Evolutionary conservation across 2,329 filamentous ascomycete genomes (phyloP).

Genomic region (Dothiorella sarmentorum): DNA sequence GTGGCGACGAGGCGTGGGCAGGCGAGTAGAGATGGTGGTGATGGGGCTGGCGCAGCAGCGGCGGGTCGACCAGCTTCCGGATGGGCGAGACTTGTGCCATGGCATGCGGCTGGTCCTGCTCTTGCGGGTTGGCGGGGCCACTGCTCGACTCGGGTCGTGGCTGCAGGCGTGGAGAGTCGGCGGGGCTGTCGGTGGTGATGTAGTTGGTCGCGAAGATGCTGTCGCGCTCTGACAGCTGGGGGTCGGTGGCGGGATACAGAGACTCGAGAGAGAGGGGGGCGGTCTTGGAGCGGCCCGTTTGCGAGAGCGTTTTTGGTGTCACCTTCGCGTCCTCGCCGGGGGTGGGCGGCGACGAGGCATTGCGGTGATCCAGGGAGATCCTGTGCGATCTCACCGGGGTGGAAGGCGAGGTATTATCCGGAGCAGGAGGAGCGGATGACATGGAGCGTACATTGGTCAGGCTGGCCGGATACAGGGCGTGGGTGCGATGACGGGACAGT

Average conservation of each 20-base stretch:
- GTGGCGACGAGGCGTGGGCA: conserved; percentile 16
- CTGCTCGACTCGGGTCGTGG: conserved; percentile 31
- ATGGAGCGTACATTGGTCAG: conserved; percentile 44
- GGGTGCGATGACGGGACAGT: conserved; percentile 29
- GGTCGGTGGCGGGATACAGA: conserved; percentile 39
- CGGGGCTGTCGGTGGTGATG: conserved; percentile 49
- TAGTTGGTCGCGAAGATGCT: conserved; percentile 64
- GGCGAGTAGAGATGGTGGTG: conserved; percentile 27
- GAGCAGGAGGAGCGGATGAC: conserved; percentile 38
- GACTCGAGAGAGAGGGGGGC: conserved; percentile 33
- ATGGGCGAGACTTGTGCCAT: conserved; percentile 31
- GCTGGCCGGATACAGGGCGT: conserved; percentile 27
- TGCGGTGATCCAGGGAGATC: conserved; percentile 25
- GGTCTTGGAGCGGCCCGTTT: conserved; percentile 39
- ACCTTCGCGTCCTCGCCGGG: conserved; percentile 23
- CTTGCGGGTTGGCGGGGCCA: conserved; percentile 23
- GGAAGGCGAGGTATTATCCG: conserved; percentile 39
- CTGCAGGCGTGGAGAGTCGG: conserved; percentile 34
- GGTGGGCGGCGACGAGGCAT: conserved; percentile 21
- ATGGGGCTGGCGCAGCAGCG: conserved; percentile 32
- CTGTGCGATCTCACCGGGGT: conserved; percentile 39
- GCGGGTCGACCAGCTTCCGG: conserved; percentile 33
- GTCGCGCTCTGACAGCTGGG: conserved; percentile 59
- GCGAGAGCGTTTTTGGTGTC: conserved; percentile 35
- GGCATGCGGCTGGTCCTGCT: conserved; percentile 27